Conservation (phyloP, 2,329 filamentous ascomycete genomes). For the Lachnellula suecica region DNA sequence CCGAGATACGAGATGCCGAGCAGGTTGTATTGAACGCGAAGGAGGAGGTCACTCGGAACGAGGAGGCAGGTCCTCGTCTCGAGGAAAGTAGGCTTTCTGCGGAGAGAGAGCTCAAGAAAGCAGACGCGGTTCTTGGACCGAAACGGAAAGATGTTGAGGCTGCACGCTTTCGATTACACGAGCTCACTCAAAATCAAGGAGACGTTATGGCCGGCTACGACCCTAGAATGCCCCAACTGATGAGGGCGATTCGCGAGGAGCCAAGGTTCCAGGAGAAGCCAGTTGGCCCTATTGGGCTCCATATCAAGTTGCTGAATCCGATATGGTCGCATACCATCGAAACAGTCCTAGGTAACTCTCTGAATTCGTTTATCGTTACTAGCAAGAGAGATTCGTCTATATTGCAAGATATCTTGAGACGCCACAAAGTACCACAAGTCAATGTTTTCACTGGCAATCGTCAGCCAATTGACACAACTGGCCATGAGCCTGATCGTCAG, state of each 20-base stretch:
- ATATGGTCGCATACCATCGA: constrained; percentile 85
- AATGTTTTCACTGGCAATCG: constrained; percentile 65
- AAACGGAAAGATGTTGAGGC: constrained; percentile 56
- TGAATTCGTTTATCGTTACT: constrained; percentile 80
- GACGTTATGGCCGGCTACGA: constrained; percentile 66
- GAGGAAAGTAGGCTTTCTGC: constrained; percentile 35
- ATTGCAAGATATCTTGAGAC: constrained; percentile 65
- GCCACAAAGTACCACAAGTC: constrained; percentile 44
- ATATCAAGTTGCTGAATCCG: constrained; percentile 74
- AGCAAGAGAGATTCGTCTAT: constrained; percentile 73
- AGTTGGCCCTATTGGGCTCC: constrained; percentile 78
- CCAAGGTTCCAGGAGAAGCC: constrained; percentile 68
- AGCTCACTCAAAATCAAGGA: constrained; percentile 56
- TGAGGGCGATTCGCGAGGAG: constrained; percentile 70
- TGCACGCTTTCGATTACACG: constrained; percentile 49
- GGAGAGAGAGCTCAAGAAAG: constrained; percentile 33
- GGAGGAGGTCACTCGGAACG: constrained; percentile 40
- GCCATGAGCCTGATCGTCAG: constrained; percentile 70
- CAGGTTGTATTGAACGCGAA: constrained; percentile 45
- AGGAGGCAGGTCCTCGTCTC: constrained; percentile 36
- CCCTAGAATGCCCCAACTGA: constrained; percentile 58
- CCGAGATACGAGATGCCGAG: constrained; percentile 59
- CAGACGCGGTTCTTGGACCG: constrained; percentile 31
- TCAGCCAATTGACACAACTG: constrained; percentile 53
- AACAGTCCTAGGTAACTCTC: constrained; percentile 63